Evolutionary conservation across 495 filamentous ascomycete species (phyloP).

Genomic region (Cudoniella acicularis): DNA sequence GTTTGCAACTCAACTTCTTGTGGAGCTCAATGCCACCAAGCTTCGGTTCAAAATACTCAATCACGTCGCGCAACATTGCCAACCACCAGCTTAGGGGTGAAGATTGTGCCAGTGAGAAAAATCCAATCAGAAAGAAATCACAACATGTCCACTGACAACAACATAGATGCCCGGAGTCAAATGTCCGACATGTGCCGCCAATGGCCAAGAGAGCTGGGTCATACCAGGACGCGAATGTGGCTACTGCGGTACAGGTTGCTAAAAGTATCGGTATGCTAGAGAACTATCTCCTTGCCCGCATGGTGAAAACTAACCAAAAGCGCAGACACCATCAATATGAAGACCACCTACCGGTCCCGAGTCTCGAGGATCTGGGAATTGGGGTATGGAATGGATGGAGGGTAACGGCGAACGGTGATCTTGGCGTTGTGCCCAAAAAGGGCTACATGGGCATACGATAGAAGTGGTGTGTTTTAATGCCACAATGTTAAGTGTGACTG

Average conservation of each 20-base stretch:
- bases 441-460: too few relatives aligned
- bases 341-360: too few relatives aligned
- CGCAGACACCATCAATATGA: background rate
- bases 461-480: too few relatives aligned
- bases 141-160: conserved; percentile 3
- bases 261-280: background rate
- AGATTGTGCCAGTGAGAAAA: conserved; percentile 7
- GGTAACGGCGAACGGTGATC: too few relatives aligned
- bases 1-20: background rate
- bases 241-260: conserved; percentile 38
- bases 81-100: conserved; percentile 8
- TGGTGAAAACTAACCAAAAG: background rate
- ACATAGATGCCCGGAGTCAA: conserved; percentile 26
- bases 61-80: background rate
- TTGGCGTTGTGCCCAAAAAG: too few relatives aligned
- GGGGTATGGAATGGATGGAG: too few relatives aligned
- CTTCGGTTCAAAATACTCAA: background rate
- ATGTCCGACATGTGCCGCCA: conserved; percentile 35
- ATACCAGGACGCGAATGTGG: conserved; percentile 42
- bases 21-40: background rate
- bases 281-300: background rate
- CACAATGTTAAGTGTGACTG: too few relatives aligned
- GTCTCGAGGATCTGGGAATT: too few relatives aligned
- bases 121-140: background rate
- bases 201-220: conserved; percentile 48